phyloP scores from a whole-genome alignment of 1,284 basidiomycete genomes.

The Austroboletus novae-zelandiae region DNA sequence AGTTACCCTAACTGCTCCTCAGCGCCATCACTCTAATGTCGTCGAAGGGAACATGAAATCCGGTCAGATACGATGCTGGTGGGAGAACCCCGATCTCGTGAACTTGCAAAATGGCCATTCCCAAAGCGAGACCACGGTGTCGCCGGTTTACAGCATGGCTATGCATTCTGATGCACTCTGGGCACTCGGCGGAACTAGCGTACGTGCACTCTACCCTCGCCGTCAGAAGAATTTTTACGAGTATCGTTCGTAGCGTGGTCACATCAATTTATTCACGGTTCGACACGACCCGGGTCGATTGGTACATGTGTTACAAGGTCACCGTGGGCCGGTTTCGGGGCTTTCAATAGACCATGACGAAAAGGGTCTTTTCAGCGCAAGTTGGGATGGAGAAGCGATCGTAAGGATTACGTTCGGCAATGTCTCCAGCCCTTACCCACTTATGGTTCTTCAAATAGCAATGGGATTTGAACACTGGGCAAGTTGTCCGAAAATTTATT shows the following conservation, averaged over 20 bases:
- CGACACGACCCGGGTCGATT: conserved; percentile 88
- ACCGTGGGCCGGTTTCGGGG: conserved; percentile 84
- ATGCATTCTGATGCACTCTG: conserved; percentile 91
- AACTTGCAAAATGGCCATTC: conserved; percentile 31
- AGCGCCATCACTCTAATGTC: conserved; percentile 84
- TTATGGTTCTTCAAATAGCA: conserved; percentile 52
- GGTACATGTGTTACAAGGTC: conserved; percentile 71
- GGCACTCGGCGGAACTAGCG: conserved; percentile 83
- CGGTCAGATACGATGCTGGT: conserved; percentile 87
- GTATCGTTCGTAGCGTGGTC: conserved; percentile 59
- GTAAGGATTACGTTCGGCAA: conserved; percentile 49
- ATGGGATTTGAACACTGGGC: conserved; percentile 97
- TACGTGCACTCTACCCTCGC: conserved; percentile 39
- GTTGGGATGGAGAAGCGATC: conserved; percentile 91
- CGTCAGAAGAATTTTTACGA: conserved; percentile 10
- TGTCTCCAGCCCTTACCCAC: conserved; percentile 2
- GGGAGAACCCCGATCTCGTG: conserved; percentile 66
- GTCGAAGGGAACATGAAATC: conserved; percentile 92
- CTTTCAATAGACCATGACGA: conserved; percentile 80
- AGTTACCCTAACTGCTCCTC: conserved; percentile 85
- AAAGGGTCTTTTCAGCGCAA: conserved; percentile 84
- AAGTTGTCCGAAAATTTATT: conserved; percentile 73
- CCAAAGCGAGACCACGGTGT: conserved; percentile 45
- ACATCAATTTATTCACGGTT: conserved; percentile 89
- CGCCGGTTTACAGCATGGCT: conserved; percentile 83